phyloP scores from a whole-genome alignment of 2,329 filamentous ascomycete genomes.

The Emmonsiellopsis sp. region DNA sequence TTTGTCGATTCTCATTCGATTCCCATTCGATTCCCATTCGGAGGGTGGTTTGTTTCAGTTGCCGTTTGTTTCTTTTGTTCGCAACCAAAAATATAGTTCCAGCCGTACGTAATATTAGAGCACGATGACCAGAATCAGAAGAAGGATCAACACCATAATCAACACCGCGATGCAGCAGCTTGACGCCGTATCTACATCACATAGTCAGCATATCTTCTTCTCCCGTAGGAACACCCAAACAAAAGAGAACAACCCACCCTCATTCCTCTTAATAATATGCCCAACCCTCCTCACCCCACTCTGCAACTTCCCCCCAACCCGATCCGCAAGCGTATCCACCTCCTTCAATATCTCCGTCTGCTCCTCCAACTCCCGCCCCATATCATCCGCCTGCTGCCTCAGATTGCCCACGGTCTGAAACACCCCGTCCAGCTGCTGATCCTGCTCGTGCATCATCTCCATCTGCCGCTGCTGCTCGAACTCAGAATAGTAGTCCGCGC shows the following conservation, averaged over 20 bases:
- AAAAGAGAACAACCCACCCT: conserved; percentile 50
- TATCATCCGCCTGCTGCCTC: conserved; percentile 81
- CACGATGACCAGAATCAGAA: conserved; percentile 70
- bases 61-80: not conserved
- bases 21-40: conserved; percentile 5
- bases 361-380: conserved; percentile 94
- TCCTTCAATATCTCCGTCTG: conserved; percentile 82
- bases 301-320: conserved; percentile 76
- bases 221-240: conserved; percentile 19
- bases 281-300: conserved; percentile 80
- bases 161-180: conserved; percentile 86
- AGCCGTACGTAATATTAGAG: conserved; percentile 37
- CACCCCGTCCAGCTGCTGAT: conserved; percentile 84
- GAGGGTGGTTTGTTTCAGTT: not conserved
- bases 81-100: conserved; percentile 4
- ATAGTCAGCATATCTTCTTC: conserved; percentile 13
- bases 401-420: conserved; percentile 89
- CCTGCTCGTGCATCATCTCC: conserved; percentile 90
- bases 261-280: conserved; percentile 77
- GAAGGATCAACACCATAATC: conserved; percentile 77
- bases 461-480: conserved; percentile 88
- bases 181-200: conserved; percentile 54
- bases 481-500: conserved; percentile 60
- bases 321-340: conserved; percentile 74
- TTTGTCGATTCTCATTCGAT: not conserved